Evolutionary conservation across 140 eudicot species (phyloP).

Genomic region (Senecio squalidus): DNA sequence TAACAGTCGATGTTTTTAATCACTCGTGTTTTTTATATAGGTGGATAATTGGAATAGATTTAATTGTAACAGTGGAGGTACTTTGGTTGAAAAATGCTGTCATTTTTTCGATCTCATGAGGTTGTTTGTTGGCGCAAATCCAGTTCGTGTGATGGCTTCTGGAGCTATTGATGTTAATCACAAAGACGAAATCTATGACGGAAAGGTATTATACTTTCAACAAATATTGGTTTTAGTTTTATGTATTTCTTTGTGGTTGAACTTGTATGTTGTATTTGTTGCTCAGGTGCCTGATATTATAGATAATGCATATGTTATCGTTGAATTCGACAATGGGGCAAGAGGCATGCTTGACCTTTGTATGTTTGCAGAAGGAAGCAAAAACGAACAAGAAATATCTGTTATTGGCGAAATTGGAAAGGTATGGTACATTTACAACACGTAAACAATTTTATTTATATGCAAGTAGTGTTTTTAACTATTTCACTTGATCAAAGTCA

Average conservation of each 20-base stretch:
- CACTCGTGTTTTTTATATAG: conserved; percentile 27
- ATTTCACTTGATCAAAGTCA: not conserved
- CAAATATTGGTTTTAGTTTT: not conserved
- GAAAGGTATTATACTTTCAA: conserved; percentile 49
- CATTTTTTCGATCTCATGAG: conserved; percentile 98
- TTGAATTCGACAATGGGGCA: conserved; percentile 91
- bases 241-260: conserved; percentile 10
- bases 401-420: conserved; percentile 84
- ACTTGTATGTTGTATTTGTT: not conserved
- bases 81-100: conserved; percentile 97
- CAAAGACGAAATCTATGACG: conserved; percentile 89
- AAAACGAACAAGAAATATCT: conserved; percentile 96
- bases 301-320: conserved; percentile 95
- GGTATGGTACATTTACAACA: conserved; percentile 35
- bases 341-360: conserved; percentile 97
- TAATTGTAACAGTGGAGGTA: conserved; percentile 90
- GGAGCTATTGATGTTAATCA: conserved; percentile 93
- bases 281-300: conserved; percentile 91
- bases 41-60: conserved; percentile 93
- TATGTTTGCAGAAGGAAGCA: conserved; percentile 99
- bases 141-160: conserved; percentile 95
- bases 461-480: not conserved
- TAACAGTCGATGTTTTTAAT: conserved; percentile 5
- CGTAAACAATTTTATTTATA: not conserved
- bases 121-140: conserved; percentile 83